These are phyloP conservation scores for Amoebophrya sp. DNA, from an alignment of 169 alveolate genomes.

Conservation along the genomic window DNA sequence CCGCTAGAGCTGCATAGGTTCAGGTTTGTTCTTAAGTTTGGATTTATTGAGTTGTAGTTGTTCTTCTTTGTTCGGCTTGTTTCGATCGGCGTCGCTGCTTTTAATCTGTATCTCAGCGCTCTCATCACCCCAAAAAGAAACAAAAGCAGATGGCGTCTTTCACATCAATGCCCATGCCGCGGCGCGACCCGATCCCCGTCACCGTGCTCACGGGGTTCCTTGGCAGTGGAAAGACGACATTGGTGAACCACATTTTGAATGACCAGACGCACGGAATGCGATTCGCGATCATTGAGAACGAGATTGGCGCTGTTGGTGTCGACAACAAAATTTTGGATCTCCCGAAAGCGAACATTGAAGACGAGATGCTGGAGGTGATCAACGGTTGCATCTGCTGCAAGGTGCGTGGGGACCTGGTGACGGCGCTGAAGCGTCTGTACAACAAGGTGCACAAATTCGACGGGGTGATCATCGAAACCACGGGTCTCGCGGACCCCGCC, in stretches of 20 bases:
- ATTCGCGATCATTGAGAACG: constrained; percentile 50
- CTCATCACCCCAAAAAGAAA: too few species aligned
- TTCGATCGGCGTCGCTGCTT: too few species aligned
- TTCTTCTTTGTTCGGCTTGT: too few species aligned
- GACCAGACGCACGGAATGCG: constrained; percentile 27
- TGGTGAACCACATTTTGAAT: constrained; percentile 34
- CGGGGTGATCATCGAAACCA: constrained; percentile 54
- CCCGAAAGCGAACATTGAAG: background rate
- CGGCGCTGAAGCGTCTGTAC: constrained; percentile 32
- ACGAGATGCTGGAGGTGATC: constrained; percentile 40
- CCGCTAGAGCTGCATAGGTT: too few species aligned
- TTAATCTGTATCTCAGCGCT: too few species aligned
- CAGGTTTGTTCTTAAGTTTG: too few species aligned
- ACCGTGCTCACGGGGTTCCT: constrained; percentile 41
- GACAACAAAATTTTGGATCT: too few species aligned
- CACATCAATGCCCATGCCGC: too few species aligned
- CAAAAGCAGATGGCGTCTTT: too few species aligned
- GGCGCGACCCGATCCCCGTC: constrained; percentile 37
- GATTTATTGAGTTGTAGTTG: too few species aligned
- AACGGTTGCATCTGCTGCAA: constrained; percentile 47
- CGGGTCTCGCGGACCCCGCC: constrained; percentile 59
- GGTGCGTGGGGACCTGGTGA: constrained; percentile 37
- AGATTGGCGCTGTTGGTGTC: constrained; percentile 39
- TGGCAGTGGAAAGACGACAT: constrained; percentile 41
- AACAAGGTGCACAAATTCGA: constrained; percentile 43